Evolutionary conservation across 306 rosid species (phyloP).

Genomic region (Malus domestica): ASM211411v1 NC_041789.1:30058501-30059000

Average conservation of each 20-base stretch:
- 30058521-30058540: conserved; percentile 4
- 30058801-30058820: conserved; percentile 9
- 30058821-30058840: conserved; percentile 16
- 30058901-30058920: conserved; percentile 28
- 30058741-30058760: conserved; percentile 19
- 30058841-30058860: conserved; percentile 10
- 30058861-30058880: conserved; percentile 23
- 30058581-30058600: conserved; percentile 7
- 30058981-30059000: conserved; percentile 29
- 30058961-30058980: conserved; percentile 9
- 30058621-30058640: conserved; percentile 27
- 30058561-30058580: conserved; percentile 16
- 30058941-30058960: not conserved
- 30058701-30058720: conserved; percentile 2
- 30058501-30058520: conserved; percentile 2
- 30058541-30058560: conserved; percentile 1
- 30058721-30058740: conserved; percentile 19
- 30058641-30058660: conserved; percentile 8
- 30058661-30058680: conserved; percentile 4
- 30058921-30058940: conserved; percentile 27
- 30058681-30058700: conserved; percentile 3
- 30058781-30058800: conserved; percentile 19
- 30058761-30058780: conserved; percentile 13
- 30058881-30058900: conserved; percentile 28
- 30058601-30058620: conserved; percentile 8